phyloP scores from a whole-genome alignment of 108 stramenopile genomes.

The Cyclotella kingstonii region DNA sequence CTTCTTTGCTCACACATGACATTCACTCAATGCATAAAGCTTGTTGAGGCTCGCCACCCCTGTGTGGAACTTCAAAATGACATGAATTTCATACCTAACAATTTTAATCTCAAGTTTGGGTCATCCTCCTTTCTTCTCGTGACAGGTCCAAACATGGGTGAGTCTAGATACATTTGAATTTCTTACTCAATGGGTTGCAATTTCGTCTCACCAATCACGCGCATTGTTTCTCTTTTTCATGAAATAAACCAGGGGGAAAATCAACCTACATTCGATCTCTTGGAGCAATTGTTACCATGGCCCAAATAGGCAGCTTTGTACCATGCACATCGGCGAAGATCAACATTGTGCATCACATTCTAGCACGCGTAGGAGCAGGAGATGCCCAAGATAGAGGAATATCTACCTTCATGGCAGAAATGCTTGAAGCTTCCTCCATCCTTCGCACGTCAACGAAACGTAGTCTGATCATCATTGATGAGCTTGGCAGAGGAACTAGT shows the following conservation, averaged over 20 bases:
- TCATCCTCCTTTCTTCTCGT: slow-evolving; percentile 80
- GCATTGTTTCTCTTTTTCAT: neutral
- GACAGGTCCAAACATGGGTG: slow-evolving; percentile 98
- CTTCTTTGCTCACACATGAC: neutral
- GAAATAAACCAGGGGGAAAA: slow-evolving; percentile 74
- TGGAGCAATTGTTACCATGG: slow-evolving; percentile 92
- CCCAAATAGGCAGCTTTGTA: slow-evolving; percentile 93
- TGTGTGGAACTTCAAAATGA: slow-evolving; percentile 93
- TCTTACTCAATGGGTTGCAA: neutral
- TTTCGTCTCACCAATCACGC: neutral
- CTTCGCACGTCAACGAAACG: slow-evolving; percentile 82
- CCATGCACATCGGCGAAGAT: slow-evolving; percentile 82
- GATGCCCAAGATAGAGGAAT: slow-evolving; percentile 94
- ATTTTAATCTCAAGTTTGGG: slow-evolving; percentile 73
- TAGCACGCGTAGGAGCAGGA: slow-evolving; percentile 95
- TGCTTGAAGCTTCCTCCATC: slow-evolving; percentile 96
- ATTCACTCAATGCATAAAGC: slow-evolving; percentile 3
- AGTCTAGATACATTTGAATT: slow-evolving; percentile 15
- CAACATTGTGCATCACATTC: slow-evolving; percentile 89
- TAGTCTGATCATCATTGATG: slow-evolving; percentile 97
- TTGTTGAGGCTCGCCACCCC: slow-evolving; percentile 91
- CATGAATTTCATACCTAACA: slow-evolving; percentile 95
- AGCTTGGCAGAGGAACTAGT: slow-evolving; percentile 96
- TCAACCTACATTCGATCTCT: slow-evolving; percentile 94
- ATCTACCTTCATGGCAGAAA: slow-evolving; percentile 99